Evolutionary conservation across 441 rosid species (phyloP), one percentile per base, ranked within the genome.

Genomic region (Populus tomentosa): DNA sequence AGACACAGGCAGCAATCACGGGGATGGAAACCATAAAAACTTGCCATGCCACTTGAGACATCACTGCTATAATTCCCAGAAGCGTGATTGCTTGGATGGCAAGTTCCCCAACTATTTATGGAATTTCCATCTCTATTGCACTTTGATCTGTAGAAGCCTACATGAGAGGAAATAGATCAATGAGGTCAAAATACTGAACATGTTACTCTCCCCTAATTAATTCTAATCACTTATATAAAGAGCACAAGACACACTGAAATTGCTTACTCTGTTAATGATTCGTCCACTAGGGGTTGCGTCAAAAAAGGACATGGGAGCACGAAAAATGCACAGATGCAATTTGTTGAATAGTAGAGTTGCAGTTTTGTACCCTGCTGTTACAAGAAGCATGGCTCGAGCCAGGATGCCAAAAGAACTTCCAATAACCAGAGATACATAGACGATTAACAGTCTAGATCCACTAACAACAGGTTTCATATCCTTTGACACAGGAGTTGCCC

Each of bases 131-230:
- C 72, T 95, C 99, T 65, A 89, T 84, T 0, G 88, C 84, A 78
- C 89, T 91, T 83, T 94, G 99, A 85, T 95, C 98, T 0, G 97
- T 90, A 7, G 97, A 95, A 79, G 93, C 95, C 98, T 94, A 36
- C 23, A 68, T 75, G 61, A 50, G 36, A 9, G 76, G 30, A 28
- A 28, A 28, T 28, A 28, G 26, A 26, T 26, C 26, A 26, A 26
- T 26, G 26, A 26, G 26, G 26, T 26, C 26, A 26, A 26, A 26
- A 26, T 26, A 26, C 26, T 26, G 26, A 26, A 26, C 26, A 26
- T 26, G 26, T 1, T 26, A 26, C 26, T 26, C 26, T 26, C 26
- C 26, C 26, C 26, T 26, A 26, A 26, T 26, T 26, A 26, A 26
- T 26, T 26, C 26, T 26, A 26, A 26, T 26, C 26, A 26, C 26